These are phyloP conservation scores for Gymnopilus dilepis DNA, from an alignment of 768 basidiomycete species.

Conservation along the genomic window DNA sequence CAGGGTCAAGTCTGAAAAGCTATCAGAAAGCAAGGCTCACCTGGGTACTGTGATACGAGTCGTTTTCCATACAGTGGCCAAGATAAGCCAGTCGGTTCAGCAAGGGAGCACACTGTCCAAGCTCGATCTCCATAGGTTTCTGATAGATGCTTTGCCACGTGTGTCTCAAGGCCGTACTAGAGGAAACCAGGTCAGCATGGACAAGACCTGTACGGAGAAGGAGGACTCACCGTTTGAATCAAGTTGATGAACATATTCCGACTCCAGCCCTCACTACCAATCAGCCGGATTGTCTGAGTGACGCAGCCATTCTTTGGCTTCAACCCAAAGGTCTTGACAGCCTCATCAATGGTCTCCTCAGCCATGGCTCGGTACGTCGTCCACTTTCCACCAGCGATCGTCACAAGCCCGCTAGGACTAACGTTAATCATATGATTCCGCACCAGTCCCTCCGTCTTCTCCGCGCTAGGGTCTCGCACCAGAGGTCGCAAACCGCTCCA, in stretches of 20 bases:
- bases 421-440: conserved; percentile 93
- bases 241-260: conserved; percentile 97
- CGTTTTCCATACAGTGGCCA: conserved; percentile 91
- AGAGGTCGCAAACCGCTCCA: conserved; percentile 94
- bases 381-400: conserved; percentile 98
- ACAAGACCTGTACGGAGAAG: conserved; percentile 3
- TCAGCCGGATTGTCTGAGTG: conserved; percentile 80
- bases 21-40: conserved; percentile 42
- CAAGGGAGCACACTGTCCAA: conserved; percentile 89
- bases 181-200: background rate
- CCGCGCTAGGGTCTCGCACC: conserved; percentile 74
- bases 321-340: conserved; percentile 79
- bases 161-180: conserved; percentile 88
- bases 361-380: conserved; percentile 98
- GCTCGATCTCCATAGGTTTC: conserved; percentile 95
- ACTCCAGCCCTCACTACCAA: conserved; percentile 95
- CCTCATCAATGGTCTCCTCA: conserved; percentile 89
- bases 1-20: background rate
- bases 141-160: conserved; percentile 93
- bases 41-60: conserved; percentile 76
- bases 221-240: conserved; percentile 76
- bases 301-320: conserved; percentile 67
- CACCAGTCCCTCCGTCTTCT: conserved; percentile 85
- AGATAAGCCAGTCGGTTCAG: conserved; percentile 71
- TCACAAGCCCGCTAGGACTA: conserved; percentile 79